Base-by-base conservation (phyloP, 2,329 filamentous ascomycete species). In the Penicillium brasilianum region DNA sequence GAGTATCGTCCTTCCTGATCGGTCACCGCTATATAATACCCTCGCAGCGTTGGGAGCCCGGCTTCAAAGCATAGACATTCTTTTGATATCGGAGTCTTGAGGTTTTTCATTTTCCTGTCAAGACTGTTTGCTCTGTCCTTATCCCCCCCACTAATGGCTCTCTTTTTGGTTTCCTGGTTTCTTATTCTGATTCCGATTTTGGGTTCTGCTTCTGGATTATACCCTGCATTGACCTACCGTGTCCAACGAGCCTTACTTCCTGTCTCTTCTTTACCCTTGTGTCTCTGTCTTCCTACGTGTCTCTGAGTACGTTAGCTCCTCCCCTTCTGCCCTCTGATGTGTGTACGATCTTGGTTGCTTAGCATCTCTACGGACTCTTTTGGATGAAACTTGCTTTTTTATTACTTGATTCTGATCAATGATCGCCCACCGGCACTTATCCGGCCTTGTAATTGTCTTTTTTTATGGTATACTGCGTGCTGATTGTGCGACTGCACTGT, bases 311-410 rank as follows among this genome's bases (percentile, higher is more conserved):
- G 63, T 66, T 57, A 32, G 8, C n/a, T 10, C 18, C 22, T 13
- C n/a, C 48, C n/a, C 48, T 3, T 28, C 10, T 13, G 51, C 50
- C 60, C 59, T 69, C 54, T 68, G 64, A 69, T 69, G 65, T 69
- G 65, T 69, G 65, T 69, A 69, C 65, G 67, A 69, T 69, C 65
- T 57, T 67, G 56, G 49, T 55, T 64, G n/a, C 34, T 39, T 62
- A 66, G 66, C 66, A 66, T 69, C 57, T 63, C 56, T 51, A 66
- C 59, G 58, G 61, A 51, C 61, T 64, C 58, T 53, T 56, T 57
- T 63, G 62, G 58, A 65, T 64, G 57, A 64, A 62, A 53, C 36
- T 53, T 56, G 44, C 18, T 52, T 57, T 50, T 46, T 8, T 25
- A 2, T 46, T 28, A 3, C 34, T 32, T 4, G 43, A 46, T 10